Conservation (phyloP, 441 rosid genomes). For the Adansonia rubrostipa region DNA sequence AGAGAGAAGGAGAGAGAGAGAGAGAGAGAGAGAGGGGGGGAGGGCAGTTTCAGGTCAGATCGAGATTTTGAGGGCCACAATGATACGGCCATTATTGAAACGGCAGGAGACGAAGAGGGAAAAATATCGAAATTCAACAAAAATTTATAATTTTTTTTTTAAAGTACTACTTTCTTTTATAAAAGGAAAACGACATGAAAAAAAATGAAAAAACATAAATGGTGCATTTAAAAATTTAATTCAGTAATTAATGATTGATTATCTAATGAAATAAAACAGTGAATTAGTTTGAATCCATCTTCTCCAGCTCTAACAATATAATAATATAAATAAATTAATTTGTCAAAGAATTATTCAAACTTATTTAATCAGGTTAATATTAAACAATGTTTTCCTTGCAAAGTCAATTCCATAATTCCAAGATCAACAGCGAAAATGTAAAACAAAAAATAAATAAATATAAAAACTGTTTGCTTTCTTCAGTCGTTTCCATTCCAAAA, state of each 20-base stretch:
- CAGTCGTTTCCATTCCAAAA: neutral
- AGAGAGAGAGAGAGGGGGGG: no score
- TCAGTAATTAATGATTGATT: neutral
- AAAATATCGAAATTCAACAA: neutral
- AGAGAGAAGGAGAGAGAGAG: no score
- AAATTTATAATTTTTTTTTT: neutral
- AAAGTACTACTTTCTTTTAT: no score
- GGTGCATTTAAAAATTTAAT: no score
- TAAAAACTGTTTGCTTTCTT: neutral
- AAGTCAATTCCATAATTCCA: slow-evolving; percentile 13
- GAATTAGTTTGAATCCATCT: neutral
- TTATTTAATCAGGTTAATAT: neutral
- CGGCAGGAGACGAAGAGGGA: neutral
- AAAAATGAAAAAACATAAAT: no score
- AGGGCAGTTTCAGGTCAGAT: no score
- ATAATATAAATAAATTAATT: neutral
- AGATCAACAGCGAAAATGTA: neutral
- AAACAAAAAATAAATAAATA: no score
- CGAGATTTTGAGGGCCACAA: no score
- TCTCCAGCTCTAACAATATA: neutral
- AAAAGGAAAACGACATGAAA: no score
- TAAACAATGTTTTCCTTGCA: neutral
- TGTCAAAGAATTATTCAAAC: neutral
- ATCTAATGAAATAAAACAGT: neutral
- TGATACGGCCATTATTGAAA: neutral